Conservation (phyloP, 1,284 basidiomycete species). For the Sphaerobolus stellatus region DNA sequence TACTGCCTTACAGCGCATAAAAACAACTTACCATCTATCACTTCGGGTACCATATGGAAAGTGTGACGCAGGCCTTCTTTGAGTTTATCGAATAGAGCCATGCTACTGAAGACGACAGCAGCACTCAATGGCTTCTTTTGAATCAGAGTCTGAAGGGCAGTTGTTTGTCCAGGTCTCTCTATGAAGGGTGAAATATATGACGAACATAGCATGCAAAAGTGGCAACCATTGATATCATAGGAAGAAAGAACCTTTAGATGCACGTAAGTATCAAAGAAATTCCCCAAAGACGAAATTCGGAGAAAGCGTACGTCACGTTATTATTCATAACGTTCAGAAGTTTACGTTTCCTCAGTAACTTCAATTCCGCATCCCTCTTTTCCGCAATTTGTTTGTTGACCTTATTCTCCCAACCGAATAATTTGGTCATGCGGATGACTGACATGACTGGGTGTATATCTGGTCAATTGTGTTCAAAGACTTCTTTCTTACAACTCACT, state of each 20-base stretch:
- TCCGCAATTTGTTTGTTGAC: conserved; percentile 11
- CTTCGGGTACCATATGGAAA: conserved; percentile 31
- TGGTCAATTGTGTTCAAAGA: neutral
- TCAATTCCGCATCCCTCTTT: conserved; percentile 21
- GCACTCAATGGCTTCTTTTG: conserved; percentile 20
- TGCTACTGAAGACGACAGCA: neutral
- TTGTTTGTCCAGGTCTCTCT: conserved; percentile 13
- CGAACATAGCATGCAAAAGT: conserved; percentile 21
- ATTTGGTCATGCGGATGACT: conserved; percentile 22
- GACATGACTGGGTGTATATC: conserved; percentile 11
- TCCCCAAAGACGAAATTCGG: too few relatives aligned
- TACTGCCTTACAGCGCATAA: conserved; percentile 27
- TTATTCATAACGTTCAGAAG: neutral
- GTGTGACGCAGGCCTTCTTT: conserved; percentile 31
- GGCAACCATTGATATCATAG: conserved; percentile 35
- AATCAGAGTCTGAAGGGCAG: conserved; percentile 16
- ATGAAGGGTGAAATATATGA: conserved; percentile 10
- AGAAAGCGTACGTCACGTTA: neutral
- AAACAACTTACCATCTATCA: conserved; percentile 30
- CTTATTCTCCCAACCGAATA: conserved; percentile 17
- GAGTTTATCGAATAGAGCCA: conserved; percentile 36
- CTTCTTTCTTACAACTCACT: conserved; percentile 8
- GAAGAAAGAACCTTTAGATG: conserved; percentile 25
- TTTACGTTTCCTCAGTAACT: conserved; percentile 30
- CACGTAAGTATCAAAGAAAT: conserved; percentile 13